Conservation (phyloP, 2,329 filamentous ascomycete genomes). For the Zymoseptoria crescenta region DNA sequence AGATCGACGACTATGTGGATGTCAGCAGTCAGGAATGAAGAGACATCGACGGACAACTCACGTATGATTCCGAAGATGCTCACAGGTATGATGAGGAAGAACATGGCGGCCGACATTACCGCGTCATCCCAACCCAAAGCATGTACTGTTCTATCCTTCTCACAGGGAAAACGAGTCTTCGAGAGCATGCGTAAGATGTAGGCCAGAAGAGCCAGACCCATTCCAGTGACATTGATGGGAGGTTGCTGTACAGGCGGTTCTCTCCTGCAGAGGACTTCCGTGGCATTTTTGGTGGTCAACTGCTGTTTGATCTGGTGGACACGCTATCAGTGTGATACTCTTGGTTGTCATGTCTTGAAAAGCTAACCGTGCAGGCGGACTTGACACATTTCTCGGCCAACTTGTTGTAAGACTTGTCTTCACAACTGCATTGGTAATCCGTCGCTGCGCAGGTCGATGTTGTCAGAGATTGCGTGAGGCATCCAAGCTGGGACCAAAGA, state of each 20-base stretch:
- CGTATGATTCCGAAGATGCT: slow-evolving; percentile 9
- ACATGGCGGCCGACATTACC: slow-evolving; percentile 10
- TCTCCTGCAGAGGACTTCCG: slow-evolving; percentile 8
- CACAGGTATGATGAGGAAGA: slow-evolving; percentile 10
- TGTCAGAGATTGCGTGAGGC: not conserved
- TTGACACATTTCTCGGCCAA: slow-evolving; percentile 7
- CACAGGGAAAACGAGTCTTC: slow-evolving; percentile 11
- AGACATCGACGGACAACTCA: slow-evolving; percentile 1
- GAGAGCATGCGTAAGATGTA: slow-evolving; percentile 11
- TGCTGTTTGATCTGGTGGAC: slow-evolving; percentile 8
- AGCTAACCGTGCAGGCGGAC: slow-evolving; percentile 5
- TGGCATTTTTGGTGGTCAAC: slow-evolving; percentile 13
- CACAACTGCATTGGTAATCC: not conserved
- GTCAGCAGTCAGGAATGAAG: not conserved
- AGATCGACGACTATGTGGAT: not conserved
- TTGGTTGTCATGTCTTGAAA: not conserved
- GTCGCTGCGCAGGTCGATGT: not conserved
- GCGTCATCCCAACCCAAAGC: slow-evolving; percentile 15
- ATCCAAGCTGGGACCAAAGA: not conserved
- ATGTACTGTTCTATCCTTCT: slow-evolving; percentile 9
- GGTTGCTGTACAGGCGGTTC: slow-evolving; percentile 4
- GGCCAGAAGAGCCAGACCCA: slow-evolving; percentile 3
- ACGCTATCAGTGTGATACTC: not conserved
- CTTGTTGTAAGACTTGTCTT: slow-evolving; percentile 9
- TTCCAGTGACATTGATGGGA: slow-evolving; percentile 7